Evolutionary conservation across 1,284 basidiomycete genomes (phyloP), one percentile per base, ranked within the genome.

Genomic region (Thecaphora thlaspeos): DNA sequence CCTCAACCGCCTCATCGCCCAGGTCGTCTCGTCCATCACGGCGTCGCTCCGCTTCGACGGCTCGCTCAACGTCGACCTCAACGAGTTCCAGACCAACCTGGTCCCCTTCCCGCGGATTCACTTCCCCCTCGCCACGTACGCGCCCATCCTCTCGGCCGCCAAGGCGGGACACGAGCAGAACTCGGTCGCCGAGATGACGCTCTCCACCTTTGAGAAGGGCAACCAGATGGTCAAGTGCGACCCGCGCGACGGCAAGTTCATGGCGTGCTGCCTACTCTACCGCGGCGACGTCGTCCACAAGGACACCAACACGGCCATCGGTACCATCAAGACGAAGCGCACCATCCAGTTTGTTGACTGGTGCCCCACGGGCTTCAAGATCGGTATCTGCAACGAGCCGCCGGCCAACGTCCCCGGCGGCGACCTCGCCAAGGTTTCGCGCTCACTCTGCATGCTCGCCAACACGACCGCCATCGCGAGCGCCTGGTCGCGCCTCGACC

Each of bases 81-180:
- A 90, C 81, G 93, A 98, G 82, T 97, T 98, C 86, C 94, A 97
- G 83, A 96, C 92, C 64, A 96, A 96, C 82, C 82, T 96, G 79
- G 93, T 96, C 52, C 93, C 79, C 50, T 80, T 80, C 79, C 80
- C 80, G 17, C 90, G 94, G 80, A 97, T 97, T 68, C 94, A 98
- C 81, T 97, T 96, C 88, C 93, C 94, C 47, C 85, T 97, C 61
- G 92, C 93, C 52, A 93, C 91, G 55, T 96, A 90, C 79, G 90
- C 94, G 1, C 95, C 94, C 46, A 88, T 98, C 75, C 84, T 97
- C 76, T 94, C 91, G 28, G 83, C 84, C 47, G 83, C 83, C 66
- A 83, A 83, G 81, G 89, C 92, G 23, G 86, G 85, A 74, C 94
- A 98, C 80, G 94, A 98, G 81, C 90, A 93, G 81, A 97, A 98